Evolutionary conservation across 345 rosid genomes (phyloP), one percentile per base, ranked within the genome.

Genomic region (Eucalyptus marginata): DNA sequence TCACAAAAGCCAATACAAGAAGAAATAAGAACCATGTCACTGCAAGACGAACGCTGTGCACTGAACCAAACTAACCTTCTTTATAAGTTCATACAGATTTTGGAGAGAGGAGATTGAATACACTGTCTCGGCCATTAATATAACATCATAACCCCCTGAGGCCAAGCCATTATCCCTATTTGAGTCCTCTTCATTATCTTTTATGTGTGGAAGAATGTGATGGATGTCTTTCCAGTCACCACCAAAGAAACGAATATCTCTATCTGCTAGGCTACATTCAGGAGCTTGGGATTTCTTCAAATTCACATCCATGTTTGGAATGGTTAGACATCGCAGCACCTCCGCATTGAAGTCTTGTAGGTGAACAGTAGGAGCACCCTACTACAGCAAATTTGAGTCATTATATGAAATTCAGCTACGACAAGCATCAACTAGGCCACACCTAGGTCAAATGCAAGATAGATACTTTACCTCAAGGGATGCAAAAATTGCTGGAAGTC

Each of bases 331-430:
- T 52, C 79, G 93, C 88, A 98, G 93, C 86, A 98, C 99, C 94
- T 97, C 98, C 29, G 96, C 95, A 91, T 97, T 97, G 88, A 97
- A 97, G 93, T 98, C 99, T 92, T 98, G 99, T 87, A 98, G 94
- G 94, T 97, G 99, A 81, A 94, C 89, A 10, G 87, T 90, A 22
- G 90, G 56, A 93, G 99, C 95, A 91, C 96, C 97, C 99, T 96
- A 91, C 91, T 62, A 54, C 88, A 68, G 71, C 33, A 17, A 40
- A 89, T 89, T 36, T 47, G 59, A 83, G 79, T 71, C 47, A 52
- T 51, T 27, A 52, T 52, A 8, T 36, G 50, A 83, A 12, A 43
- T 81, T 54, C 43, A 27, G 24, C 52, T 22, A 12, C 6, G 6
- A 86, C 58, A n/a, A 3, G 36, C 81, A 64, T 87, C 64, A 66